Evolutionary conservation across 768 basidiomycete genomes (phyloP), one percentile per base, ranked within the genome.

Genomic region (Suillus alpinus): DNA sequence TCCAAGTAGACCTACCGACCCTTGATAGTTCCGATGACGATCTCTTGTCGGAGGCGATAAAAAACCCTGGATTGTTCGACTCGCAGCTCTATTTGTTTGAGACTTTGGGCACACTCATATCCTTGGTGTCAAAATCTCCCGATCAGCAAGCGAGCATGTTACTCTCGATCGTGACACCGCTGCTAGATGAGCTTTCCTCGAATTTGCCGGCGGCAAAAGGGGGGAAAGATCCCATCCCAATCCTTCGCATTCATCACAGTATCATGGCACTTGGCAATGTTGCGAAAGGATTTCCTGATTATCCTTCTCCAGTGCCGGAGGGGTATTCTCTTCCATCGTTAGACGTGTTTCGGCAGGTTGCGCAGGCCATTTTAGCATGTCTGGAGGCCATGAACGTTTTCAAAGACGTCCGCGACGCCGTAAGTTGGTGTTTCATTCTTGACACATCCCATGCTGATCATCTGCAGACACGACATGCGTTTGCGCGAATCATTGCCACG

Each of bases 51-150:
- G 95, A 96, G 71, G 91, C 93, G 1, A 85, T 93, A 47, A 86
- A 84, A 53, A 85, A 86, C 57, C 81, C 91, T 13, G 77, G 80
- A 4, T 75, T 86, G 46, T 95, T 98, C 70, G 89, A 94, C 64
- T 86, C 93, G 13, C 97, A 99, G 71, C 79, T 98, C 26, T 96
- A 98, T 72, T 82, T 99, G 10, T 99, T 94, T 71, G 97, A 99
- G 75, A 88, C 94, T 0, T 83, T 87, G 29, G 97, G 97, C 31
- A 89, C 83, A 12, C 83, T 98, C 39, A 84, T 92, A 56, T 92
- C 92, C 14, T 73, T 93, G n/a, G 78, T 93, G 43, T 86, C 75
- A 70, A 86, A 83, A 61, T 79, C 76, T 10, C 81, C 88, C 1
- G 83, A 88, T 26, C 86, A 89, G 65, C 90, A 93, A 63, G 81